phyloP scores from a whole-genome alignment of 805 yeast species.

The Yamadazyma paraphyllophila region DNA sequence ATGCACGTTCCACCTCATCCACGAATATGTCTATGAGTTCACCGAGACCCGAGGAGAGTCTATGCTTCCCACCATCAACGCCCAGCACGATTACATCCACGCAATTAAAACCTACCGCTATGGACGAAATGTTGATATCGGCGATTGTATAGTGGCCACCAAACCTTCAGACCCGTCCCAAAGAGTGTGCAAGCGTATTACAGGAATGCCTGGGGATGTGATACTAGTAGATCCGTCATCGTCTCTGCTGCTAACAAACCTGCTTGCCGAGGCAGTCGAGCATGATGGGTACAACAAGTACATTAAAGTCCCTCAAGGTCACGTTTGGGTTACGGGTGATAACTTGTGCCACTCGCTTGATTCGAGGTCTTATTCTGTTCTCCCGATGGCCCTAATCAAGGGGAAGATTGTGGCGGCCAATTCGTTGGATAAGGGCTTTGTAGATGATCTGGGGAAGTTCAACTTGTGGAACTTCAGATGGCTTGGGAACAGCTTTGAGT shows the following conservation, averaged over 20 bases:
- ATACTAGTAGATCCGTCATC: conserved; percentile 78
- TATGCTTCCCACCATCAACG: conserved; percentile 87
- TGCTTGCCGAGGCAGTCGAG: conserved; percentile 21
- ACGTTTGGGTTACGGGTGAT: conserved; percentile 97
- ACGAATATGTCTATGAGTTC: conserved; percentile 66
- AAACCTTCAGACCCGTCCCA: conserved; percentile 88
- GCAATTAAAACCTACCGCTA: conserved; percentile 60
- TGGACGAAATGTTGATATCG: conserved; percentile 69
- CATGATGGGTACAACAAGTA: conserved; percentile 51
- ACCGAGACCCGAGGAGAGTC: conserved; percentile 89
- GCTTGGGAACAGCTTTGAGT: conserved; percentile 48
- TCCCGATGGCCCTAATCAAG: conserved; percentile 83
- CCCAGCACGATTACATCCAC: conserved; percentile 74
- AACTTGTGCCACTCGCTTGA: conserved; percentile 84
- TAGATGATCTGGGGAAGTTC: conserved; percentile 30
- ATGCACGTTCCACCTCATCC: conserved; percentile 64
- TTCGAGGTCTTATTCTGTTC: conserved; percentile 82
- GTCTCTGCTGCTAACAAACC: conserved; percentile 41
- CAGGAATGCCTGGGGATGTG: conserved; percentile 95
- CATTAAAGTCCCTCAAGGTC: conserved; percentile 87
- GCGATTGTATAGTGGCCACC: conserved; percentile 83
- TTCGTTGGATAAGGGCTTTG: conserved; percentile 46
- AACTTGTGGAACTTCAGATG: conserved; percentile 53
- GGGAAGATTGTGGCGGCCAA: conserved; percentile 82
- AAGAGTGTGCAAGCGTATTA: conserved; percentile 86